These are phyloP conservation scores for Pochonia chlamydosporia DNA, from an alignment of 2,329 filamentous ascomycete genomes.

Conservation along the genomic window DNA sequence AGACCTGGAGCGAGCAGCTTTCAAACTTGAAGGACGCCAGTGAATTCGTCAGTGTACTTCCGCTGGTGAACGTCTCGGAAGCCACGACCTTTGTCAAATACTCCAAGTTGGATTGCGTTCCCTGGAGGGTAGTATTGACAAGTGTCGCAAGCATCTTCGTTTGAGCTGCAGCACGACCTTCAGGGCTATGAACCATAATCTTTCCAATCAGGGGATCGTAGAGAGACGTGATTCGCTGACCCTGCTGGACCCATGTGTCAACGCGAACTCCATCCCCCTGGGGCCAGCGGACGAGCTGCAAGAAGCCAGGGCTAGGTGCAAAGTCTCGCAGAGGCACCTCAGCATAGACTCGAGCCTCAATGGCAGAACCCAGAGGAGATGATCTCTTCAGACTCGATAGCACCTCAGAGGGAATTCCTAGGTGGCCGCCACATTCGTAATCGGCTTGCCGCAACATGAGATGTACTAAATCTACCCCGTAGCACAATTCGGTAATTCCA, in stretches of 20 bases:
- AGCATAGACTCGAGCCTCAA: constrained; percentile 31
- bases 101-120: constrained; percentile 50
- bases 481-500: constrained; percentile 72
- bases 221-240: constrained; percentile 48
- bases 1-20: constrained; percentile 47
- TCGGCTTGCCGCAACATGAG: constrained; percentile 31
- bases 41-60: constrained; percentile 52
- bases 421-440: neutral
- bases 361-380: constrained; percentile 21
- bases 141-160: constrained; percentile 37
- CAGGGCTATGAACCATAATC: constrained; percentile 46
- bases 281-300: constrained; percentile 53
- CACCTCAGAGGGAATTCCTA: neutral
- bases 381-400: constrained; percentile 10
- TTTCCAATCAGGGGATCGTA: constrained; percentile 55
- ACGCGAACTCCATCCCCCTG: constrained; percentile 42
- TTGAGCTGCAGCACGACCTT: constrained; percentile 29
- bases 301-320: constrained; percentile 50
- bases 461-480: constrained; percentile 64
- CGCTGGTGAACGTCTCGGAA: constrained; percentile 37
- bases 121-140: constrained; percentile 33
- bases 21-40: constrained; percentile 41
- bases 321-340: constrained; percentile 51
- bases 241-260: constrained; percentile 57
- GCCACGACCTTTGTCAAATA: constrained; percentile 46